Percentiles rank a stretch among this genome's conserved stretches.
phyloP scores from a whole-genome alignment of 2,329 filamentous ascomycete genomes.

The Venturia carpophila region DNA sequence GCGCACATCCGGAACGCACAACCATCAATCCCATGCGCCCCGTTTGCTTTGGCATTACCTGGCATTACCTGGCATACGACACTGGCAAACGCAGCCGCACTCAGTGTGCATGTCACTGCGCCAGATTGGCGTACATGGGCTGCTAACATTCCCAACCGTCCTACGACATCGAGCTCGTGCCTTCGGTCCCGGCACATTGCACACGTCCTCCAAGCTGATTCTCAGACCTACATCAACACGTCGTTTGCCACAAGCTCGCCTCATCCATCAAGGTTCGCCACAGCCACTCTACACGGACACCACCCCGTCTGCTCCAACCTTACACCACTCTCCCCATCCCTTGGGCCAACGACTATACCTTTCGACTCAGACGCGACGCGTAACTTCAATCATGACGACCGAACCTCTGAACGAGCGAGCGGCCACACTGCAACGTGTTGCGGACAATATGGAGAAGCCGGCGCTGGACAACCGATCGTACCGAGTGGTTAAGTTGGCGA shows the following conservation, averaged over 20 bases:
- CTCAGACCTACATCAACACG: background rate
- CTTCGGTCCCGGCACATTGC: background rate
- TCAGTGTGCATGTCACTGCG: background rate
- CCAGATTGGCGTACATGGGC: background rate
- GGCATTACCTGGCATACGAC: background rate
- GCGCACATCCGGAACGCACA: background rate
- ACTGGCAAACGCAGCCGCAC: background rate
- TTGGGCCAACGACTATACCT: background rate
- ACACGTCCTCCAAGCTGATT: background rate
- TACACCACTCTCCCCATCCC: background rate
- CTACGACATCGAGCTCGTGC: constrained; percentile 2
- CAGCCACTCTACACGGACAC: background rate
- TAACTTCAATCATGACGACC: background rate
- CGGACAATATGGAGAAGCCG: constrained; percentile 72
- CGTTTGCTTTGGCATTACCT: background rate
- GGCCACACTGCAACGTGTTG: constrained; percentile 29
- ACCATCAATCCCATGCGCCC: background rate
- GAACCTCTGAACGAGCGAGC: constrained; percentile 13
- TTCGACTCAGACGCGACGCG: background rate
- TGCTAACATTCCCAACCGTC: background rate
- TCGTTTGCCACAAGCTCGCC: constrained; percentile 3
- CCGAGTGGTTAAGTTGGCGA: constrained; percentile 74
- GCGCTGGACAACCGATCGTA: constrained; percentile 81
- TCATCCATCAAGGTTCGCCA: background rate
- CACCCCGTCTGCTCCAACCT: background rate